Conservation (phyloP, 148 eudicot genomes). For the Chenopodium berlandieri region DNA sequence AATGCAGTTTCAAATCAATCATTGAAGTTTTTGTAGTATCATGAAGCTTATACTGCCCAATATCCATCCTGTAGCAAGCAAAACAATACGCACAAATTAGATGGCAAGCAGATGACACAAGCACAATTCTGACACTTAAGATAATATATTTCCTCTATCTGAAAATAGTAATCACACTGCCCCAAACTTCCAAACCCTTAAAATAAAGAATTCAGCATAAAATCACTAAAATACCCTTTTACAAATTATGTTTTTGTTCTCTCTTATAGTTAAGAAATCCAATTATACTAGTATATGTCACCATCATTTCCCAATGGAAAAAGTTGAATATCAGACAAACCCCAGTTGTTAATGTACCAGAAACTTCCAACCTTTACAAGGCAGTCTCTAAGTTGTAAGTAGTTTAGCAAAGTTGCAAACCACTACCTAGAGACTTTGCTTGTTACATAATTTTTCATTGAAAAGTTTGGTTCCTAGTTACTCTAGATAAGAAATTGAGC, state of each 20-base stretch:
- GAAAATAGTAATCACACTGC: not conserved
- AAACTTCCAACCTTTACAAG: not conserved
- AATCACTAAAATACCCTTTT: not conserved
- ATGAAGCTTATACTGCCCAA: slow-evolving; percentile 70
- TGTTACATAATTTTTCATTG: not conserved
- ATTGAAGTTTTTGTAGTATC: slow-evolving; percentile 35
- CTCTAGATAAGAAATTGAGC: not conserved
- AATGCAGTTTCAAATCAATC: slow-evolving; percentile 29
- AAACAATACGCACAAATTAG: not conserved
- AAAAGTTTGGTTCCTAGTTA: not conserved
- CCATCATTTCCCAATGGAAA: not conserved
- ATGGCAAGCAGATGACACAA: not conserved
- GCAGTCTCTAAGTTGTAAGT: not conserved
- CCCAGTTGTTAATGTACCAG: not conserved
- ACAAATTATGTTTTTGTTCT: not conserved
- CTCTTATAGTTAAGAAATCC: not conserved
- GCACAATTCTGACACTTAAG: not conserved
- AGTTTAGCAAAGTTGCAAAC: too few relatives aligned
- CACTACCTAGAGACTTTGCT: not conserved
- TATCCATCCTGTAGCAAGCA: slow-evolving; percentile 65
- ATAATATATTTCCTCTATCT: not conserved
- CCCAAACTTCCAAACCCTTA: not conserved
- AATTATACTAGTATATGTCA: not conserved
- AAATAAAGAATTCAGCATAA: not conserved
- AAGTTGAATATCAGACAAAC: not conserved